Evolutionary conservation across 2,329 filamentous ascomycete species (phyloP).

Genomic region (Colletotrichum sp.): DNA sequence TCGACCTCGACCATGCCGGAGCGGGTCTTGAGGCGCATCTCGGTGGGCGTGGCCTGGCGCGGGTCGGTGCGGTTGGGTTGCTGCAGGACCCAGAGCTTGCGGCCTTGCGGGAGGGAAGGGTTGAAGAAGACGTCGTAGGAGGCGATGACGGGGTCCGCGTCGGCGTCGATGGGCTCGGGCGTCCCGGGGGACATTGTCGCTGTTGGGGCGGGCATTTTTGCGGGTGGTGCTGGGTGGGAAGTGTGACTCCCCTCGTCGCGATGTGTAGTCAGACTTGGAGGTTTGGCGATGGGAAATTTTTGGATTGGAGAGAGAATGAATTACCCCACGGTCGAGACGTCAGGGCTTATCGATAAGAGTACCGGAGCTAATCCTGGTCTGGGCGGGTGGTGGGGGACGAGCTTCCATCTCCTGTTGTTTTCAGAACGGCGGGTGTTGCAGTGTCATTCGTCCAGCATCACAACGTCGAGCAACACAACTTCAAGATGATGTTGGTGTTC

Average conservation of each 20-base stretch:
- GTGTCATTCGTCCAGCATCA: not conserved
- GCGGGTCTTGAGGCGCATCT: conserved; percentile 81
- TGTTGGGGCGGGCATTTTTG: conserved; percentile 13
- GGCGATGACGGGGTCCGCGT: conserved; percentile 72
- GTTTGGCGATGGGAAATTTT: conserved; percentile 10
- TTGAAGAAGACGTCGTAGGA: conserved; percentile 90
- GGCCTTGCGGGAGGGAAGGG: conserved; percentile 65
- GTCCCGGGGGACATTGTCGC: conserved; percentile 25
- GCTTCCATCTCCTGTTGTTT: not conserved
- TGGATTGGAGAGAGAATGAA: not conserved
- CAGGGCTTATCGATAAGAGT: conserved; percentile 11
- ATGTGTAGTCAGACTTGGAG: not conserved
- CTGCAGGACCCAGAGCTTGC: conserved; percentile 82
- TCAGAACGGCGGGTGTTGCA: too few species aligned
- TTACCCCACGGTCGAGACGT: conserved; percentile 15
- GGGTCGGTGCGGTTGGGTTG: conserved; percentile 79
- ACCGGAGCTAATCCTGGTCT: not conserved
- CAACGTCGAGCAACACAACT: not conserved
- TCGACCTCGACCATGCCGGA: conserved; percentile 91
- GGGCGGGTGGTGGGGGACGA: conserved; percentile 9
- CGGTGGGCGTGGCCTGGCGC: conserved; percentile 63
- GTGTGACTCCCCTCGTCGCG: not conserved
- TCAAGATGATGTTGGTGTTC: not conserved
- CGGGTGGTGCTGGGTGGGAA: not conserved
- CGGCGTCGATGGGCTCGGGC: conserved; percentile 28